Percentiles rank a stretch among this genome's conserved stretches.
Conservation (phyloP, 2,329 filamentous ascomycete species). For the Karstenula rhodostoma region DNA sequence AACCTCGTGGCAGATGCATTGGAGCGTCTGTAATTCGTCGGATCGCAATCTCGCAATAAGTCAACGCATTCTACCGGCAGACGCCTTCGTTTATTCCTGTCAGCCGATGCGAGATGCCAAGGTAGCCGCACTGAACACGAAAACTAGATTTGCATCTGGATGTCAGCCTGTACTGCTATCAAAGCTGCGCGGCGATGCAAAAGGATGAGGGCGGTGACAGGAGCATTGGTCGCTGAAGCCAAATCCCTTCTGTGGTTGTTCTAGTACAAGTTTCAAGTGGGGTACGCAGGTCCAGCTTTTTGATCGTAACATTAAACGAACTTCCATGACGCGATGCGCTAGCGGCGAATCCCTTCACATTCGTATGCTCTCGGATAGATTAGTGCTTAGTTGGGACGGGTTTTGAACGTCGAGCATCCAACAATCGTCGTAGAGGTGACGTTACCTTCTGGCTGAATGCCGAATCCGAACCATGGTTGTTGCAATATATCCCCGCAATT, state of each 20-base stretch:
- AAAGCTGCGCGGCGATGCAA: neutral
- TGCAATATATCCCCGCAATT: slow-evolving; percentile 19
- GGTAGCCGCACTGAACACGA: slow-evolving; percentile 1
- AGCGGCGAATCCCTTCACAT: too few species aligned
- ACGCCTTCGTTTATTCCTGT: slow-evolving; percentile 27
- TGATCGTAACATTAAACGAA: too few species aligned
- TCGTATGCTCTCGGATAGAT: neutral
- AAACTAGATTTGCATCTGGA: slow-evolving; percentile 20
- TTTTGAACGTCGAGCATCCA: neutral
- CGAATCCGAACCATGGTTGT: slow-evolving; percentile 14
- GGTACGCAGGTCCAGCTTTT: too few species aligned
- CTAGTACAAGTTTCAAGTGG: too few species aligned
- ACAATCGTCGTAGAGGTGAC: neutral
- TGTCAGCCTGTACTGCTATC: neutral
- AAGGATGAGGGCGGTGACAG: neutral
- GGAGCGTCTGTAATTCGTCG: slow-evolving; percentile 8
- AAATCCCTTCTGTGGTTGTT: too few species aligned
- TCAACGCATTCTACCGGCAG: slow-evolving; percentile 35
- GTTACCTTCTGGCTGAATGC: slow-evolving; percentile 13
- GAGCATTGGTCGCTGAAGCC: neutral
- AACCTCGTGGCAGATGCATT: slow-evolving; percentile 1
- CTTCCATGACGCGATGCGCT: too few species aligned
- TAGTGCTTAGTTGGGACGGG: too few species aligned
- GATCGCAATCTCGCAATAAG: slow-evolving; percentile 19
- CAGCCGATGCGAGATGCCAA: slow-evolving; percentile 17